Percentiles rank a stretch among this genome's conserved stretches.
Evolutionary conservation across 2,329 filamentous ascomycete genomes (phyloP).

Genomic region (Botryosphaeria dothidea): DNA sequence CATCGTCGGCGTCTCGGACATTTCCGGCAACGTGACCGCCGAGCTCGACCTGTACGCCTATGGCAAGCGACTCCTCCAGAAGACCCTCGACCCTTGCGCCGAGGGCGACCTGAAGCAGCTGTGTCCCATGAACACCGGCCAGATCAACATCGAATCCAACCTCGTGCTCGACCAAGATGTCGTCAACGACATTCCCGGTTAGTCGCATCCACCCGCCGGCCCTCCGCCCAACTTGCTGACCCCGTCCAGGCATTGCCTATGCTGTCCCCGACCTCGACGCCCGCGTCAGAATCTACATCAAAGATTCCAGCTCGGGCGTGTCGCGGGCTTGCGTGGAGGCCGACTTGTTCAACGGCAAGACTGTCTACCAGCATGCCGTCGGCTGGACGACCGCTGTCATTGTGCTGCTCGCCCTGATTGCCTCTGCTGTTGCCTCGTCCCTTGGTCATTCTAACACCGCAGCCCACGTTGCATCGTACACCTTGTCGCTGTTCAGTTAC

Average conservation of each 20-base stretch:
- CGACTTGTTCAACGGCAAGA: conserved; percentile 84
- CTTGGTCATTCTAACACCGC: conserved; percentile 91
- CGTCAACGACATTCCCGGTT: conserved; percentile 67
- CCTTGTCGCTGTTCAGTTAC: conserved; percentile 86
- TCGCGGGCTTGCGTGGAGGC: conserved; percentile 86
- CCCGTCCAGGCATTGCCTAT: conserved; percentile 68
- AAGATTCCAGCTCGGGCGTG: conserved; percentile 61
- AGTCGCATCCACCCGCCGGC: conserved; percentile 22
- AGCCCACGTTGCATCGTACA: conserved; percentile 89
- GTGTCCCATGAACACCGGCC: conserved; percentile 87
- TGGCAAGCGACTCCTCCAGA: conserved; percentile 45
- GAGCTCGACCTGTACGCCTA: conserved; percentile 78
- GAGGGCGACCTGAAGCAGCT: conserved; percentile 66
- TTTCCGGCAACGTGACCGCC: conserved; percentile 79
- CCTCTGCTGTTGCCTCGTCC: conserved; percentile 85
- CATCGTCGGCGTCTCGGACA: conserved; percentile 78
- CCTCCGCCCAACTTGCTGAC: not conserved
- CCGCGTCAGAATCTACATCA: conserved; percentile 78
- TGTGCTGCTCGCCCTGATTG: conserved; percentile 76
- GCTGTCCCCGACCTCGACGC: conserved; percentile 89
- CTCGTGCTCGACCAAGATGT: conserved; percentile 58
- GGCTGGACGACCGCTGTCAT: conserved; percentile 89
- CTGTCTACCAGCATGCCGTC: conserved; percentile 82
- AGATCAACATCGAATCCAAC: conserved; percentile 74
- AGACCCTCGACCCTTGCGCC: conserved; percentile 60